Evolutionary conservation across 2,329 filamentous ascomycete genomes (phyloP).

Genomic region (Ceratocystis alfenasii): DNA sequence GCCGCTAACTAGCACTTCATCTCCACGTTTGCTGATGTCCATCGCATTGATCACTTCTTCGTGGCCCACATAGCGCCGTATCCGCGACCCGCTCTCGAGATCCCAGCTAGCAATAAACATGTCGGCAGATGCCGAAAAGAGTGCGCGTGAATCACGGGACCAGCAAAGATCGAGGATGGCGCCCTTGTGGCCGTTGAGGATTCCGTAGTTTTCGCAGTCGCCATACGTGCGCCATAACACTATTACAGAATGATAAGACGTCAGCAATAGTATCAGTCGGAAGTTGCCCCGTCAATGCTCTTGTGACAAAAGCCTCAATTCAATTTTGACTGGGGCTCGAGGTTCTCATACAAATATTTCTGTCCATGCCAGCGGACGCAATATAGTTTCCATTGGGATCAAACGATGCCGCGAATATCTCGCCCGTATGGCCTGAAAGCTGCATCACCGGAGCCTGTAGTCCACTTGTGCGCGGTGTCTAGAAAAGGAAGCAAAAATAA

Average conservation of each 20-base stretch:
- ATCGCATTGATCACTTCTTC: constrained; percentile 92
- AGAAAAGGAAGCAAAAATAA: constrained; percentile 20
- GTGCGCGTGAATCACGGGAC: constrained; percentile 82
- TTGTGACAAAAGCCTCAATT: background rate
- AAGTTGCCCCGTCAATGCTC: background rate
- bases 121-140: constrained; percentile 90
- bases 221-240: constrained; percentile 92
- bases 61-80: constrained; percentile 83
- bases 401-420: constrained; percentile 84
- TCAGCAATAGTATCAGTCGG: background rate
- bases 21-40: constrained; percentile 77
- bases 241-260: constrained; percentile 29
- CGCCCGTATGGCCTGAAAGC: constrained; percentile 66
- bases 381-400: constrained; percentile 79
- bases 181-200: constrained; percentile 77
- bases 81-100: constrained; percentile 76
- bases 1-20: constrained; percentile 79
- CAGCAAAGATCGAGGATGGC: constrained; percentile 88
- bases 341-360: constrained; percentile 59
- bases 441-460: constrained; percentile 92
- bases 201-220: constrained; percentile 86
- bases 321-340: no score
- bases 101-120: constrained; percentile 93
- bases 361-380: constrained; percentile 90
- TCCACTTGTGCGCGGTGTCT: constrained; percentile 69